A percentile compares a stretch with the other conserved stretches of the same genome.
These are phyloP conservation scores for Osmanthus fragrans DNA, from an alignment of 257 asterid species.

Conservation along the genomic window DNA sequence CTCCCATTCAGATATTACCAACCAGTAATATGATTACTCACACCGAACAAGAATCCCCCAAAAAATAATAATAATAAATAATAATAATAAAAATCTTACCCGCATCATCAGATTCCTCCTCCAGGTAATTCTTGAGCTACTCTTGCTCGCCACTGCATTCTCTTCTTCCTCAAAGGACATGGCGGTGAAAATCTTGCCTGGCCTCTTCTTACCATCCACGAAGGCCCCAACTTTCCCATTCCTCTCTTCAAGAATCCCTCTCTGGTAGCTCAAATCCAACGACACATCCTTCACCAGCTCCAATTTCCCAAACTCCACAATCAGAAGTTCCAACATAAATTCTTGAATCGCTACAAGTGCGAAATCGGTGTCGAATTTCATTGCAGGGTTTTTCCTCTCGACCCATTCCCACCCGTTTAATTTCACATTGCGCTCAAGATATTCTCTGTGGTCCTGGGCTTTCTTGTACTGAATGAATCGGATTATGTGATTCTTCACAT, in stretches of 20 bases:
- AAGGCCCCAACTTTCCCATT: slow-evolving; percentile 48
- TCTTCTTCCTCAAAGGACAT: slow-evolving; percentile 72
- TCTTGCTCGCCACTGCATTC: slow-evolving; percentile 32
- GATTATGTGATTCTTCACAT: slow-evolving; percentile 59
- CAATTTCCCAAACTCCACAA: slow-evolving; percentile 62
- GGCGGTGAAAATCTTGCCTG: slow-evolving; percentile 88
- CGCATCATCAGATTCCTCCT: slow-evolving; percentile 79
- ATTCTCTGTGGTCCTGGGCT: slow-evolving; percentile 53
- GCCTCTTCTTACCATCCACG: slow-evolving; percentile 73
- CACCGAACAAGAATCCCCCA: neutral
- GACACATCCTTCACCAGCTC: slow-evolving; percentile 86
- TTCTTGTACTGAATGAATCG: slow-evolving; percentile 62
- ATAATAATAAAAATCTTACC: slow-evolving; percentile 40
- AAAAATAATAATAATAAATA: neutral
- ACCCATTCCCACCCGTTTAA: slow-evolving; percentile 90
- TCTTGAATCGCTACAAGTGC: slow-evolving; percentile 80
- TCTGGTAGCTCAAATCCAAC: slow-evolving; percentile 77
- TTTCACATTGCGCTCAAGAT: slow-evolving; percentile 60
- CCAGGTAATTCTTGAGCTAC: slow-evolving; percentile 47
- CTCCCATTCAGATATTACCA: neutral
- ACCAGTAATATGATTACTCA: neutral
- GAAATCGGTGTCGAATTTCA: slow-evolving; percentile 85
- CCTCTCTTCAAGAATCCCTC: slow-evolving; percentile 57
- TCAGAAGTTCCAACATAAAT: slow-evolving; percentile 41
- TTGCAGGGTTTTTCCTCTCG: slow-evolving; percentile 77